Evolutionary conservation across 345 rosid species (phyloP).

Genomic region (Firmiana major): DNA sequence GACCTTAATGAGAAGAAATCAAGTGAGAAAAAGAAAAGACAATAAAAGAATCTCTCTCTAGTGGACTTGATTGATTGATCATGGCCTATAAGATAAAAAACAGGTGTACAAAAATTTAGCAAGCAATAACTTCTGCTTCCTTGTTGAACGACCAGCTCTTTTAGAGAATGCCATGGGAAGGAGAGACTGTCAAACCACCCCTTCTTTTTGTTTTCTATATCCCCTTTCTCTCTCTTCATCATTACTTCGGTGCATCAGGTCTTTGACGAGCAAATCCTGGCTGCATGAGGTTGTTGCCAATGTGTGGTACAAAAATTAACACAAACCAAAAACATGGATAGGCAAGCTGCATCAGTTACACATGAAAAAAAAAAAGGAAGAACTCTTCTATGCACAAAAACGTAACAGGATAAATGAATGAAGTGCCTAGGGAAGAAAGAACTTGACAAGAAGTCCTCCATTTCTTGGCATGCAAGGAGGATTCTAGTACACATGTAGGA

Average conservation of each 20-base stretch:
- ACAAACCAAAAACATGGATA: constrained; percentile 28
- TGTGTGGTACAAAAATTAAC: constrained; percentile 21
- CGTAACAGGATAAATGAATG: background rate
- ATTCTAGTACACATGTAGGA: too few species aligned
- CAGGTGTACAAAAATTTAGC: background rate
- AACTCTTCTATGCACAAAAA: background rate
- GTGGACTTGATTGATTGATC: background rate
- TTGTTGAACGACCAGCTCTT: constrained; percentile 5
- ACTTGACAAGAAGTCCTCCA: background rate
- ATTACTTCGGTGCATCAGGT: constrained; percentile 33
- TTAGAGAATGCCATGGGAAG: constrained; percentile 1
- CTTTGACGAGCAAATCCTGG: constrained; percentile 85
- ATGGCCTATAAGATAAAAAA: background rate
- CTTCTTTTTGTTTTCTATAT: background rate
- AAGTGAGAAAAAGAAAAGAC: background rate
- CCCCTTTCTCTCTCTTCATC: background rate
- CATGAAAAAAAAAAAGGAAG: background rate
- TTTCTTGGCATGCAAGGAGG: background rate
- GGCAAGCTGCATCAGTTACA: constrained; percentile 21
- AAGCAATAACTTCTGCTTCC: constrained; percentile 1
- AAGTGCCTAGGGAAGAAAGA: background rate
- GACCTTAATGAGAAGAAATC: background rate
- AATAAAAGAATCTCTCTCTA: background rate
- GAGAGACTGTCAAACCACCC: background rate
- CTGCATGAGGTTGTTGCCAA: constrained; percentile 40